Base-by-base conservation (phyloP, 768 basidiomycete genomes). In the Zangia roseola region DNA sequence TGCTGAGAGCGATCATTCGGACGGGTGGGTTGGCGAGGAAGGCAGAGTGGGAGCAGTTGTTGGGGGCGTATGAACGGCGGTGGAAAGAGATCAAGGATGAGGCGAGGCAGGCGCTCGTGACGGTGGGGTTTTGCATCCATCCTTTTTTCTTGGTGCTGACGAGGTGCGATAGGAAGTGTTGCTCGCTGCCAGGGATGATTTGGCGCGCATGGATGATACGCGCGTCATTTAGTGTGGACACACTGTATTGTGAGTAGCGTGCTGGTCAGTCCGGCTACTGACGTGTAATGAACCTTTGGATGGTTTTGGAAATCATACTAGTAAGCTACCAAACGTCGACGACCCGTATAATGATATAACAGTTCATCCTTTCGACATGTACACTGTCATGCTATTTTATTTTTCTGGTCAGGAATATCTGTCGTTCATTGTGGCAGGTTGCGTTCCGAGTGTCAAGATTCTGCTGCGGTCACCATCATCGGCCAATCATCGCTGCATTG, bases 41-140 rank as follows among this genome's bases (percentile, higher is more conserved):
- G 52, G 71, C 76, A 35, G 75, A 81, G 49, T 83, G 81, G 58
- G 80, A 78, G 45, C 77, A 76, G 25, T 56, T 84, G 19, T 45
- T 84, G 60, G 69, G 74, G 35, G 76, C 72, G 7, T 84, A 84
- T 59, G 82, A 84, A 57, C 70, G 75, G n/a, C 66, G 82, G 45
- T 84, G 83, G 83, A 84, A 84, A 60, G 83, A 84, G 61, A 84
- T 84, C 51, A 81, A 81, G 60, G 83, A 84, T 56, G 83, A 84
- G 62, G 74, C 80, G 13, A 68, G 83, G 51, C 83, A 84, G 62
- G 75, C 76, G 1, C 71, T 83, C 52, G 82, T 83, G 13, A 79
- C 80, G 48, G 83, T 80, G 37, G 57, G 76, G 31, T 13, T 21
- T 6, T 33, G 7, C 16, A 7, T 2, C 9, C 19, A 12, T 7